phyloP scores from a whole-genome alignment of 495 filamentous ascomycete species.

The Hyaloscypha hepaticicola region DNA sequence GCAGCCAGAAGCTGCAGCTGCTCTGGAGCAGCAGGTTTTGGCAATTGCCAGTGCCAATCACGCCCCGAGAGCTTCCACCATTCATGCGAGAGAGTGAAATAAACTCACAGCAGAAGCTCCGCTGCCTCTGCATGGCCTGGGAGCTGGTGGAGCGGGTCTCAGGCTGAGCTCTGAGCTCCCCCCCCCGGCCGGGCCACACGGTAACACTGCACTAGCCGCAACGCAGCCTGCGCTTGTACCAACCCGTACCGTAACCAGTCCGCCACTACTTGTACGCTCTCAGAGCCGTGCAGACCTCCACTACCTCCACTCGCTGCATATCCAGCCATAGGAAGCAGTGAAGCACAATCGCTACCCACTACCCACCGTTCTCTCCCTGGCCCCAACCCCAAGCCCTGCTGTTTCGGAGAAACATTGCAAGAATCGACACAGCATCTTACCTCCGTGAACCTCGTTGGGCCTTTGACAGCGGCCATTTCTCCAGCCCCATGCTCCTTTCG shows the following conservation, averaged over 20 bases:
- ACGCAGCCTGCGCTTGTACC: neutral
- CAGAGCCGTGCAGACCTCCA: neutral
- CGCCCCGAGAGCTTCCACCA: neutral
- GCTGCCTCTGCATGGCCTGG: neutral
- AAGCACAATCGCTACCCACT: neutral
- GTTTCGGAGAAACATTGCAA: constrained; percentile 7
- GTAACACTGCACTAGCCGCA: neutral
- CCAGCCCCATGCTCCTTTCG: neutral
- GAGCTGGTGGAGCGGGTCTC: neutral
- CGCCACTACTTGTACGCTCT: neutral
- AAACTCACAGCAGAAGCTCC: neutral
- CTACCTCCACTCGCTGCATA: constrained; percentile 4
- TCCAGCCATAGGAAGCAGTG: neutral
- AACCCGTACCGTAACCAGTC: neutral
- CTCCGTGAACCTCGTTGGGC: neutral
- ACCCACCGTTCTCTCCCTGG: neutral
- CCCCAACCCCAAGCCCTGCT: neutral
- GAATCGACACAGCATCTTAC: constrained; percentile 1
- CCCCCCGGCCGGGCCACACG: neutral
- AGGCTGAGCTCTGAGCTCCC: neutral
- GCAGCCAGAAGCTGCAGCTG: constrained; percentile 9
- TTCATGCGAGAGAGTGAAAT: constrained; percentile 6
- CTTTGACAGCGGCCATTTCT: constrained; percentile 6
- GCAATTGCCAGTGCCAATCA: neutral
- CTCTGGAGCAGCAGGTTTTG: neutral